Evolutionary conservation across 2,329 filamentous ascomycete species (phyloP).

Genomic region (Calonectria multiphialidica): DNA sequence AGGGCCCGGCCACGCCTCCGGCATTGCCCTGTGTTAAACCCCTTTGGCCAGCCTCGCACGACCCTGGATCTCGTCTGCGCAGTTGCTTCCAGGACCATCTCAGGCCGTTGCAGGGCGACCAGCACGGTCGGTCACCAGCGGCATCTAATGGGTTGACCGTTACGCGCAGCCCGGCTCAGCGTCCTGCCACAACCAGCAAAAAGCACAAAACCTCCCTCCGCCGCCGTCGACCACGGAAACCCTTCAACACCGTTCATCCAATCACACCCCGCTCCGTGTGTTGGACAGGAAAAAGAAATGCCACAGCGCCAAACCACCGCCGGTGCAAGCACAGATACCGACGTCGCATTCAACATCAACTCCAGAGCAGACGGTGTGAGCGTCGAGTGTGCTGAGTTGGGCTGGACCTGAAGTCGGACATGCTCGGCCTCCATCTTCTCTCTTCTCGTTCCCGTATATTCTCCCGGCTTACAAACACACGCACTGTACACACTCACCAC

Average conservation of each 20-base stretch:
- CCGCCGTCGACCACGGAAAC: not conserved
- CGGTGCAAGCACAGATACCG: not conserved
- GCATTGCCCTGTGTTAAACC: conserved; percentile 27
- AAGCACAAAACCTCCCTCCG: not conserved
- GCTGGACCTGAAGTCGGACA: not conserved
- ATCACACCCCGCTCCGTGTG: not conserved
- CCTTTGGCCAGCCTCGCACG: not conserved
- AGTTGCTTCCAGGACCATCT: not conserved
- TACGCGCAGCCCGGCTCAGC: not conserved
- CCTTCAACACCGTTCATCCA: not conserved
- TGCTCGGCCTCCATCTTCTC: conserved; percentile 28
- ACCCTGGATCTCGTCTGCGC: not conserved
- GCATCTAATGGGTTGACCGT: not conserved
- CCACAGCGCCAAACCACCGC: not conserved
- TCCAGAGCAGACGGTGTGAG: not conserved
- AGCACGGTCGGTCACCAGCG: conserved; percentile 30
- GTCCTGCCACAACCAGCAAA: not conserved
- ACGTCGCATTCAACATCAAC: not conserved
- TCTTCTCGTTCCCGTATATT: conserved; percentile 16
- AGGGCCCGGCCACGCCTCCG: conserved; percentile 23
- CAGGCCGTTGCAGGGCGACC: conserved; percentile 8
- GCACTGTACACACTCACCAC: not conserved
- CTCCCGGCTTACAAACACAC: not conserved
- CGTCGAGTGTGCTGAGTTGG: not conserved
- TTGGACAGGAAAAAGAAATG: not conserved